A percentile compares a stretch with the other conserved stretches of the same genome.
phyloP scores from a whole-genome alignment of 331 rosid species.

The Quercus phellos region DNA sequence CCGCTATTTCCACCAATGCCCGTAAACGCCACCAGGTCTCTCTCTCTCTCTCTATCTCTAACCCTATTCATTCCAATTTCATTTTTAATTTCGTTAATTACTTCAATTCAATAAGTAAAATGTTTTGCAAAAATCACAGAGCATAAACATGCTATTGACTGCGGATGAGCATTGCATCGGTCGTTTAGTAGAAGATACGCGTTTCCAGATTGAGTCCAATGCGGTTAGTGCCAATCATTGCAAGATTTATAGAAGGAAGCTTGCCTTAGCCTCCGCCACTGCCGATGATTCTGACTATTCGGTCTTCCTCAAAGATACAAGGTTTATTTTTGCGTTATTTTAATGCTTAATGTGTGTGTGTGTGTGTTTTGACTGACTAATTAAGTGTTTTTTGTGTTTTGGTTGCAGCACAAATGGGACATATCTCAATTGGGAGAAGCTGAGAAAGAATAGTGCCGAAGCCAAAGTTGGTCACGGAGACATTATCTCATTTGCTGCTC shows the following conservation, averaged over 20 bases:
- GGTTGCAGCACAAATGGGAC: slow-evolving; percentile 80
- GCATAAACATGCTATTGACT: slow-evolving; percentile 65
- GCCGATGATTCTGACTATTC: slow-evolving; percentile 21
- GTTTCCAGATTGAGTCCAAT: slow-evolving; percentile 68
- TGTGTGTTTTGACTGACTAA: background rate
- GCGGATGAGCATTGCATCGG: slow-evolving; percentile 74
- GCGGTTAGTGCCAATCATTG: slow-evolving; percentile 76
- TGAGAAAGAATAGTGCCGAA: slow-evolving; percentile 51
- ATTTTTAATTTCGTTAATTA: background rate
- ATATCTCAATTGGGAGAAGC: slow-evolving; percentile 74
- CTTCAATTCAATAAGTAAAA: background rate
- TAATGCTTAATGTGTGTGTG: too few species aligned
- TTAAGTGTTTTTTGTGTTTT: slow-evolving; percentile 27
- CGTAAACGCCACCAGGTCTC: slow-evolving; percentile 72
- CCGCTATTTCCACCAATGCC: slow-evolving; percentile 79
- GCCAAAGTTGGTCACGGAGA: slow-evolving; percentile 78
- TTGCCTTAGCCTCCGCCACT: slow-evolving; percentile 10
- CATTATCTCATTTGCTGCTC: slow-evolving; percentile 83
- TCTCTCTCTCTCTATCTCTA: background rate
- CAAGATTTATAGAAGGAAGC: slow-evolving; percentile 50
- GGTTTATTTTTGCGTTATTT: slow-evolving; percentile 35
- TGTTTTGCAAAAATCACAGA: slow-evolving; percentile 31
- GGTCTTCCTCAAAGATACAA: slow-evolving; percentile 65
- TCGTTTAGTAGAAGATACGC: slow-evolving; percentile 52
- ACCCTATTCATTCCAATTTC: background rate